Evolutionary conservation across 345 rosid species (phyloP), one percentile per base, ranked within the genome.

Genomic region (Citrus maxima): DNA sequence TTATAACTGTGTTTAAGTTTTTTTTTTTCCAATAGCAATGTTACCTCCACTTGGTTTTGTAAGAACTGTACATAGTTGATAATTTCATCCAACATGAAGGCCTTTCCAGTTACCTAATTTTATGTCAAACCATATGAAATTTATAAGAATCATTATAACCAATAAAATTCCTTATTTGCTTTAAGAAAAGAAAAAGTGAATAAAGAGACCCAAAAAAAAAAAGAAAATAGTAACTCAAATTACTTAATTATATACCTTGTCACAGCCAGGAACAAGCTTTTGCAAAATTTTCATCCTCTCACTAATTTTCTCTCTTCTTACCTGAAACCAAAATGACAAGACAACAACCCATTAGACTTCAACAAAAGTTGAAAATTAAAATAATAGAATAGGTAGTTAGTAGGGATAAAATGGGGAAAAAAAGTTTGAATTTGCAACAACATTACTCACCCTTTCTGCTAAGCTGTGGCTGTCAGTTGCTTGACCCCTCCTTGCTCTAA

Each of bases 401-500:
- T 21, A 35, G 21, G 74, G 82, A 72, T 70, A 70, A 67, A 55
- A 49, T 56, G 78, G 78, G 74, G 30, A 77, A 60, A 70, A n/a
- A 28, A n/a, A 16, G 24, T 22, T 56, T 3, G 1, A 25, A 67
- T 64, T 25, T 19, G 7, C 24, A 75, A 13, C 18, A 46, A 25
- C 19, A 22, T 64, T 19, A 3, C 10, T 64, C 87, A 92, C 97
- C 92, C 97, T 90, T 75, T 92, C 97, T 30, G 97, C 97, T 62
- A 89, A 84, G 82, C 93, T 89, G 87, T 89, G 93, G 85, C 93
- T 89, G 70, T 89, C 93, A 42, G 88, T 92, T 72, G 97, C 97
- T 82, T 92, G 94, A 75, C 97, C 97, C 80, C 97, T 88, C 79
- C 94, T 89, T 37, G 97, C 97, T 82, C 95, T 86, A 32, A 92